phyloP scores from a whole-genome alignment of 2,329 filamentous ascomycete genomes.

The Aspergillus quadricinctus region DNA sequence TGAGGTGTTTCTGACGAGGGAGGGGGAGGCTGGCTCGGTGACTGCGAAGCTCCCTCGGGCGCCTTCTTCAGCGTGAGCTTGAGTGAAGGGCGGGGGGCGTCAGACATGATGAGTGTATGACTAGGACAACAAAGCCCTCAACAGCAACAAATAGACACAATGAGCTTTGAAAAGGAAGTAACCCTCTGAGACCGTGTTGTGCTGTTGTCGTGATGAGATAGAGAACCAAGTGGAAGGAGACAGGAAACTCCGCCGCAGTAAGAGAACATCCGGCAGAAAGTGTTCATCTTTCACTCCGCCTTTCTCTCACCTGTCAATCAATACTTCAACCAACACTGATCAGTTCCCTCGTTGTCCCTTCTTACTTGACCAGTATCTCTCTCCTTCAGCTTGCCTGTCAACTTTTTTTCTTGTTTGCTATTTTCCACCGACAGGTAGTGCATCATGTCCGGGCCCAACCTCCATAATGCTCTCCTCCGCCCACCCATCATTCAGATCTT shows the following conservation, averaged over 20 bases:
- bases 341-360: background rate
- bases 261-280: background rate
- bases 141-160: background rate
- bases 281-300: constrained; percentile 1
- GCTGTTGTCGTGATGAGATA: background rate
- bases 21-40: constrained; percentile 16
- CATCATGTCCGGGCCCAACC: constrained; percentile 46
- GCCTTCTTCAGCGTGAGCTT: constrained; percentile 40
- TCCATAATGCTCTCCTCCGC: constrained; percentile 75
- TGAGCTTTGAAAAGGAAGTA: background rate
- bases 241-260: background rate
- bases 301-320: background rate
- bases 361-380: background rate
- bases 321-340: background rate
- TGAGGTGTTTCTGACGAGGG: constrained; percentile 24
- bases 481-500: constrained; percentile 87
- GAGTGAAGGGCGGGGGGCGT: constrained; percentile 30
- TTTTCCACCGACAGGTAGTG: background rate
- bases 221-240: background rate
- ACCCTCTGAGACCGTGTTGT: background rate
- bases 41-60: constrained; percentile 19
- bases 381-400: background rate
- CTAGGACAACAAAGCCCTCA: background rate
- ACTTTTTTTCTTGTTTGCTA: background rate
- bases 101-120: constrained; percentile 29